Base-by-base conservation (phyloP, 768 basidiomycete species). In the Phaffia australis region DNA sequence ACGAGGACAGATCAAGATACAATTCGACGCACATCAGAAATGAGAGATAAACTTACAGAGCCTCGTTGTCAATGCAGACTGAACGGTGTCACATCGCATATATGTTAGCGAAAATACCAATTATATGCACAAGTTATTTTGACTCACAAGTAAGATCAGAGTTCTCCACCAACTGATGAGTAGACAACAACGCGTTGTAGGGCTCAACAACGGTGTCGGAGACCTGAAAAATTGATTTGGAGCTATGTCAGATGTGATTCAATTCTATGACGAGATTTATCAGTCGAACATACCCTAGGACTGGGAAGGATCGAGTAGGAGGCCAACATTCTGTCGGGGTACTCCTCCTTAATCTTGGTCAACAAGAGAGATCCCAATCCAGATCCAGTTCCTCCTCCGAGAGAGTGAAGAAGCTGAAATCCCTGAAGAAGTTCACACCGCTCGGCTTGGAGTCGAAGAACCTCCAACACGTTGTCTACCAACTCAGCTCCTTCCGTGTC, bases 151-250 rank as follows among this genome's bases (percentile, higher is more conserved):
- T 87, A 56, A 92, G 77, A 75, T 93, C 91, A 55, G 86, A 83
- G 74, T 85, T 88, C 70, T 93, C 91, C 2, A 90, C 81, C n/a
- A 93, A 83, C 77, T 93, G 90, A 75, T 93, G 86, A 46, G 88
- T 76, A 0, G 91, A 89, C 14, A 94, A 82, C 63, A 89, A 78
- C 0, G 88, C 83, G 71, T 92, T 93, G 74, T 92, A 93, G 1
- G 75, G 75, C 74, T 90, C 81, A 25, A 81, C 83, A 49, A 81
- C 78, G 29, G 78, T 81, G 70, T 83, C 79, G n/a, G 80, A 81
- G 19, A 67, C 65, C 47, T 32, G 4, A 8, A 46, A 51, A 23
- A n/a, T 3, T 42, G 11, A 25, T 7, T 19, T 42, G 48, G 30
- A 51, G 60, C 7, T 16, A 5, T 30, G 5, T 30, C 35, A 42